phyloP scores from a whole-genome alignment of 495 filamentous ascomycete species.

The Viridothelium virens region DNA sequence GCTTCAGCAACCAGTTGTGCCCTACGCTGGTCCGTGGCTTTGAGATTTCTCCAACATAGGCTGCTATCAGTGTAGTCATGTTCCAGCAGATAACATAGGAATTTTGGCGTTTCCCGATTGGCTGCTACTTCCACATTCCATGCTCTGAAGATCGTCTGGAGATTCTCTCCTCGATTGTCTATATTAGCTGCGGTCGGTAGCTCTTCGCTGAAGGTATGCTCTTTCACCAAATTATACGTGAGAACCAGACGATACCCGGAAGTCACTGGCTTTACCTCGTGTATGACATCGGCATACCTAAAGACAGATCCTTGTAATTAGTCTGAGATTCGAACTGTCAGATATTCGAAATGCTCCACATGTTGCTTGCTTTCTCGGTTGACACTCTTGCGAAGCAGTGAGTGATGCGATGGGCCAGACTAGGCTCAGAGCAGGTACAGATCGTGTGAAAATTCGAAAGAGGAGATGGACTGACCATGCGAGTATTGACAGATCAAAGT shows the following conservation, averaged over 20 bases:
- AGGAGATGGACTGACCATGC: constrained; percentile 35
- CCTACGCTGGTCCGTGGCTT: constrained; percentile 35
- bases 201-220: constrained; percentile 13
- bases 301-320: neutral
- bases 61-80: constrained; percentile 44
- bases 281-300: constrained; percentile 47
- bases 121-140: constrained; percentile 20
- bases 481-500: constrained; percentile 35
- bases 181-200: constrained; percentile 3
- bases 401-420: too few species aligned
- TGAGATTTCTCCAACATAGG: constrained; percentile 36
- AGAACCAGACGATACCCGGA: constrained; percentile 47
- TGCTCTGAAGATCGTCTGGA: constrained; percentile 26
- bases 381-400: too few species aligned
- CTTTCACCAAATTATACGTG: constrained; percentile 48
- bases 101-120: neutral
- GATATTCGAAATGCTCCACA: too few species aligned
- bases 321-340: neutral
- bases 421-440: too few species aligned
- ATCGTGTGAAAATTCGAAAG: neutral
- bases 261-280: constrained; percentile 45
- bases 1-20: constrained; percentile 30
- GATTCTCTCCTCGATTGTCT: constrained; percentile 19
- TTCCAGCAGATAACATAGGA: constrained; percentile 38
- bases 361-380: too few species aligned